Conservation (phyloP, 768 basidiomycete species). For the Brasilioporus rufonigricans region DNA sequence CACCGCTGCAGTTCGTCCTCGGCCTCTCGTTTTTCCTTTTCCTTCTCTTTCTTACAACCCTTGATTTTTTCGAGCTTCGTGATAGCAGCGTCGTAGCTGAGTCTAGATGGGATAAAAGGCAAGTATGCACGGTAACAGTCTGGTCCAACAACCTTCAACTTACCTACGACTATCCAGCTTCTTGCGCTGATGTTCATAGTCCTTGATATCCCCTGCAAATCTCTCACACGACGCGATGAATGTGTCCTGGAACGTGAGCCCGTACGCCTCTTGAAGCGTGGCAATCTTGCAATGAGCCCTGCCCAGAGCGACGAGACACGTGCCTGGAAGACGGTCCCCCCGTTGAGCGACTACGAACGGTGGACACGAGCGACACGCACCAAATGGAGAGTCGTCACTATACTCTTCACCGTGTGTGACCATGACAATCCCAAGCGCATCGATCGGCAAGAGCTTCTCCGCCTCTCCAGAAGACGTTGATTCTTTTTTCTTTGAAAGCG, state of each 20-base stretch:
- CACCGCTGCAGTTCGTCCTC: conserved; percentile 79
- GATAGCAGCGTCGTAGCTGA: conserved; percentile 74
- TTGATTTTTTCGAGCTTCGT: conserved; percentile 68
- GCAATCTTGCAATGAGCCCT: conserved; percentile 85
- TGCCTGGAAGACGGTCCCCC: conserved; percentile 42
- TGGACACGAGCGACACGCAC: conserved; percentile 34
- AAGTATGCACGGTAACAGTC: not conserved
- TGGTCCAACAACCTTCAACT: conserved; percentile 10
- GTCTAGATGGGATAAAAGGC: conserved; percentile 36
- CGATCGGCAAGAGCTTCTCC: conserved; percentile 74
- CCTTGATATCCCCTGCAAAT: conserved; percentile 74
- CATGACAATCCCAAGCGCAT: conserved; percentile 84
- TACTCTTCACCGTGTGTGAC: conserved; percentile 81
- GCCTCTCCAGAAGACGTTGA: conserved; percentile 56
- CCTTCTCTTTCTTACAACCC: conserved; percentile 79
- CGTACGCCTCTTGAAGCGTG: conserved; percentile 79
- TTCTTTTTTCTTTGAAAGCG: conserved; percentile 74
- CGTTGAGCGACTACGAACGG: not conserved
- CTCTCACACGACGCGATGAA: conserved; percentile 66
- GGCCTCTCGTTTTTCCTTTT: conserved; percentile 65
- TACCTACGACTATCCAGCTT: conserved; percentile 85
- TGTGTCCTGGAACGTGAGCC: conserved; percentile 67
- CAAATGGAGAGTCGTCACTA: conserved; percentile 71
- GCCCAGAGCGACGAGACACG: conserved; percentile 71
- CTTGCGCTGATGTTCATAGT: conserved; percentile 78